Percentiles rank a stretch among this genome's conserved stretches.
These are phyloP conservation scores for Kregervanrija fluxuum DNA, from an alignment of 805 yeast genomes.

Conservation along the genomic window DNA sequence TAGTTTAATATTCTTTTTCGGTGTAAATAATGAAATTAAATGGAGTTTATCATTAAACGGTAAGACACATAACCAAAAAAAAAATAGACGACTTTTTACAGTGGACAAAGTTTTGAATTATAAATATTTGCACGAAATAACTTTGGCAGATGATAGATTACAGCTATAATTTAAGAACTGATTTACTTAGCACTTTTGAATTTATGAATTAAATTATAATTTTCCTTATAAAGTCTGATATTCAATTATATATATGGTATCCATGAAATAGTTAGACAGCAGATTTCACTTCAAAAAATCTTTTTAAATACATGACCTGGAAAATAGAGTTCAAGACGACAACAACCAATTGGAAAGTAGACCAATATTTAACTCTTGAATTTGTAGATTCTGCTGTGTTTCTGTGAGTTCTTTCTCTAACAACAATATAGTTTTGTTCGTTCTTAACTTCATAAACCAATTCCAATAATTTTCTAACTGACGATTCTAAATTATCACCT, in stretches of 20 bases:
- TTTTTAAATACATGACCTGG: conserved; percentile 88
- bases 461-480: conserved; percentile 68
- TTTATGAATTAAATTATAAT: too few species aligned
- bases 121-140: too few species aligned
- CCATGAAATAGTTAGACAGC: conserved; percentile 47
- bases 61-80: too few species aligned
- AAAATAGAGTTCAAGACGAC: conserved; percentile 83
- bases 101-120: too few species aligned
- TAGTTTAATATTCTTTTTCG: conserved; percentile 24
- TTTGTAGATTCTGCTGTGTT: conserved; percentile 98
- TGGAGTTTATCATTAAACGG: too few species aligned
- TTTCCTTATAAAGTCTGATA: too few species aligned
- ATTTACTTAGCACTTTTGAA: too few species aligned
- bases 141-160: too few species aligned
- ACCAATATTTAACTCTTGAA: conserved; percentile 97
- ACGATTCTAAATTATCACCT: conserved; percentile 73
- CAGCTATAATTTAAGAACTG: too few species aligned
- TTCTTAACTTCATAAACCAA: conserved; percentile 82
- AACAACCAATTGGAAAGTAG: conserved; percentile 79
- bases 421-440: conserved; percentile 87
- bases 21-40: too few species aligned
- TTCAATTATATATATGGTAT: neutral
- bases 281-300: conserved; percentile 92
- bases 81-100: too few species aligned
- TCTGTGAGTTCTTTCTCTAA: conserved; percentile 95